phyloP scores from a whole-genome alignment of 768 basidiomycete genomes.

The Leccinum rimulosum region DNA sequence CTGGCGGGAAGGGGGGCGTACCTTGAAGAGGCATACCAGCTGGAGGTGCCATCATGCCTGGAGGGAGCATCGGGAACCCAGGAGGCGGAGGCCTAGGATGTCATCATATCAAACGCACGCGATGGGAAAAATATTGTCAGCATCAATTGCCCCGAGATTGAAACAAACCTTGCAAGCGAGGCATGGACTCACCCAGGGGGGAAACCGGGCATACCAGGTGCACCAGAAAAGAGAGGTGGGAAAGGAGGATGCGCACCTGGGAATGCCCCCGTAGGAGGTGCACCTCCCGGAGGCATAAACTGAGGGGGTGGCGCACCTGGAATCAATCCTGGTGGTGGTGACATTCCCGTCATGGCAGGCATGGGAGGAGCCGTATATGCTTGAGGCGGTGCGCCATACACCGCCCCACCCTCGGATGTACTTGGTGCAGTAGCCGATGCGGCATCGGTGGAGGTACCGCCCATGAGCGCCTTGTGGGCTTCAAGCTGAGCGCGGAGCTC shows the following conservation, averaged over 20 bases:
- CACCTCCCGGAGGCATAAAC: slow-evolving; percentile 36
- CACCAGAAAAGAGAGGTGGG: slow-evolving; percentile 42
- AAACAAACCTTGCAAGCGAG: slow-evolving; percentile 13
- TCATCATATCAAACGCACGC: slow-evolving; percentile 11
- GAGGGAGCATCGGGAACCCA: slow-evolving; percentile 51
- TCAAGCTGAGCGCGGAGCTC: slow-evolving; percentile 83
- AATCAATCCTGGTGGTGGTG: slow-evolving; percentile 39
- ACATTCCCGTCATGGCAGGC: slow-evolving; percentile 31
- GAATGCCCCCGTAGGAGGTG: slow-evolving; percentile 38
- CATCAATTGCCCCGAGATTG: slow-evolving; percentile 10
- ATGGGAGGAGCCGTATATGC: slow-evolving; percentile 53
- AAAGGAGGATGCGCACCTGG: slow-evolving; percentile 36
- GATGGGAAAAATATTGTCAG: slow-evolving; percentile 18
- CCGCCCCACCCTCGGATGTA: slow-evolving; percentile 43
- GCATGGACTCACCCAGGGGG: slow-evolving; percentile 51
- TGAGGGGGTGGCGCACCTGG: slow-evolving; percentile 46
- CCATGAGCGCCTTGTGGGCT: slow-evolving; percentile 93
- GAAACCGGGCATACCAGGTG: slow-evolving; percentile 49
- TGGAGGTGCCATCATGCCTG: slow-evolving; percentile 33
- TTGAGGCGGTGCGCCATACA: slow-evolving; percentile 74
- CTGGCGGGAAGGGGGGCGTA: slow-evolving; percentile 37
- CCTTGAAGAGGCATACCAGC: slow-evolving; percentile 39
- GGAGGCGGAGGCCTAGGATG: slow-evolving; percentile 46
- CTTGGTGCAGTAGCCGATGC: slow-evolving; percentile 35
- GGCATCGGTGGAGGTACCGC: slow-evolving; percentile 41